Conservation (phyloP, 176 grass and related monocot genomes). For the Oryza meridionalis region DNA sequence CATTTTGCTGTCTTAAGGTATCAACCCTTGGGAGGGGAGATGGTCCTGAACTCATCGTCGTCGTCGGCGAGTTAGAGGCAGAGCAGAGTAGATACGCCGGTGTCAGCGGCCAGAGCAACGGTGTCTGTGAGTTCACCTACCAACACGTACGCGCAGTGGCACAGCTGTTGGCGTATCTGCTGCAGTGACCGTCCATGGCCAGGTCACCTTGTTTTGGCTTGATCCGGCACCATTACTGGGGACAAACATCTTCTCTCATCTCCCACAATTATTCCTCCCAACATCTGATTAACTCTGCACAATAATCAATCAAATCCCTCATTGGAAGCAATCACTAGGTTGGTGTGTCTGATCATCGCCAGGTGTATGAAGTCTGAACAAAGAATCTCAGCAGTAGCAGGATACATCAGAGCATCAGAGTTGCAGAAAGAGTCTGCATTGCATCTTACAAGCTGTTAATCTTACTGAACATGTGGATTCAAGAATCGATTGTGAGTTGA, state of each 20-base stretch:
- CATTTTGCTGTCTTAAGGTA: not conserved
- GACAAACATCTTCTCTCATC: not conserved
- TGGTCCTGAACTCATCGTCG: not conserved
- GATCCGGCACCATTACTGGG: conserved; percentile 1
- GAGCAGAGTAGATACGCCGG: not conserved
- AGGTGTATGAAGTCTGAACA: not conserved
- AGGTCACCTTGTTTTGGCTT: conserved; percentile 10
- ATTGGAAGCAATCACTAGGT: not conserved
- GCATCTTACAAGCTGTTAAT: too few relatives aligned
- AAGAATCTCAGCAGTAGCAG: not conserved
- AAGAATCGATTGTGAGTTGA: too few relatives aligned
- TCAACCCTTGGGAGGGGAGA: not conserved
- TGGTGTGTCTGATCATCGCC: not conserved
- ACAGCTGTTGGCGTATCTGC: not conserved
- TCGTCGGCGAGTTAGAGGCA: not conserved
- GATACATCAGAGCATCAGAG: too few relatives aligned
- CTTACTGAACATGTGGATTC: too few relatives aligned
- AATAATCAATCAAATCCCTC: not conserved
- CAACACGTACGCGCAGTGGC: not conserved
- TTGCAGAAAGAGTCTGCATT: too few relatives aligned
- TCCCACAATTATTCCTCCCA: not conserved
- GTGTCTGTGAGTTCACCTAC: conserved; percentile 30
- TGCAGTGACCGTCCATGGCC: not conserved
- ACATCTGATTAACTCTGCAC: not conserved
- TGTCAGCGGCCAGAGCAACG: conserved; percentile 39